Base-by-base conservation (phyloP, 169 alveolate species). In the Plasmodium malariae region DNA sequence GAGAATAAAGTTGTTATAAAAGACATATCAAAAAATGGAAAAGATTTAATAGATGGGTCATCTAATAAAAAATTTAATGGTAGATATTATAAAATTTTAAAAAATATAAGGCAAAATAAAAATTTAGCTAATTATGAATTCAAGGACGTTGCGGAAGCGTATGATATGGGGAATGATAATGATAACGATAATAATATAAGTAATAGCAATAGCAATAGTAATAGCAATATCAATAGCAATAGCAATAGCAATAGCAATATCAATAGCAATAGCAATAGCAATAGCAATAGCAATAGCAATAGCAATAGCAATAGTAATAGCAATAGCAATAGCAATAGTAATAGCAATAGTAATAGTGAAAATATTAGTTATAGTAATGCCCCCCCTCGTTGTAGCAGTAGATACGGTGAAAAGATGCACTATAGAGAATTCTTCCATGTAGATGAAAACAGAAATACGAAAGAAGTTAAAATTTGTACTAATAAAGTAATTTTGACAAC, bases 31-130 rank as follows among this genome's bases (percentile, higher is more conserved):
- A 78, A 17, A 40, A 55, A 54, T 14, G 32, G 48, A 7, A 78
- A 37, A 62, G 78, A 51, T n/a, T 1, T n/a, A 28, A 62, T 28
- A 4, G 12, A 2, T 1, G 76, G 32, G 28, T 68, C 89, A 26
- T 34, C 37, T 28, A n/a, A n/a, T n/a, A 78, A 78, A 78, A 62
- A 62, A 55, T 0, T 63, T n/a, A 78, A 65, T 26, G 69, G 48
- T 17, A 78, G 63, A 30, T 7, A 62, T 4, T 43, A 54, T 69
- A 45, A 43, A 2, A 4, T 62, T 32, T 7, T 78, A 32, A 78
- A 63, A 28, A 45, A n/a, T 62, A 21, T 78, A 32, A 24, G 28
- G 21, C 36, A 12, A 34, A 63, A 55, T 19, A 63, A 49, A 28
- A 49, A 63, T 63, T 11, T 71, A 0, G 12, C 34, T 71, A 30